Base-by-base conservation (phyloP, 2,329 filamentous ascomycete genomes). In the Camptophora hylomeconis region DNA sequence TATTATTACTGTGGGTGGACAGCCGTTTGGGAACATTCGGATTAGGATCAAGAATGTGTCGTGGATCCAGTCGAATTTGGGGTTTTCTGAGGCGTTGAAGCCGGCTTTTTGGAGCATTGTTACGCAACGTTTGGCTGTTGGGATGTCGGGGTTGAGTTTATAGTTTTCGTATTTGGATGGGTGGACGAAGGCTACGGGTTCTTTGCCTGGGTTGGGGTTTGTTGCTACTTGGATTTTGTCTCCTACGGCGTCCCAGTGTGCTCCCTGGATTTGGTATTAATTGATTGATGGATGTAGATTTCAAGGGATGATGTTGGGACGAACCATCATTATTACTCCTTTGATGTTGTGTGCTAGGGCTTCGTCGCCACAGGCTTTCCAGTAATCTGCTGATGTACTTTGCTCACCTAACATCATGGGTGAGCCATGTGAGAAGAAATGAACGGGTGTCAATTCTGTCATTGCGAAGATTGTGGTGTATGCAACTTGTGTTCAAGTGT, bases 351-450 rank as follows among this genome's bases (percentile, higher is more conserved):
- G 53, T 5, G 60, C 62, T 5, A 75, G 60, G 3, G 73, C 73
- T 36, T 69, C 67, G 38, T 77, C 70, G 26, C 75, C 74, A 41
- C 65, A 69, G 37, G 65, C 59, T 46, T 75, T 73, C 75, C 74
- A 78, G 52, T 76, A 78, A 12, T 61, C 58, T 7, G 72, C 72
- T 1, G 71, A 73, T 2, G 56, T 49, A 9, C 65, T 69, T 41
- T 75, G 65, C 45, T 78, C 74, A 19, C 72, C 74, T 8, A 78
- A 54, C 74, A 78, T 79, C 72, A 76, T 77, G 21, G 73, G 78
- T 9, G 72, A 75, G 45, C 75, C 74, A 63, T 79, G 74, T 2
- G 72, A 75, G 51, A 78, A 78, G 53, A 76, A 70, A 46, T 75
- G 67, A 0, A 76, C 69, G 2, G 72, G 72, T 5, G 70, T 64